These are phyloP conservation scores for Histomonas meleagridis DNA, from an alignment of 208 protist species.

Conservation along the genomic window DNA sequence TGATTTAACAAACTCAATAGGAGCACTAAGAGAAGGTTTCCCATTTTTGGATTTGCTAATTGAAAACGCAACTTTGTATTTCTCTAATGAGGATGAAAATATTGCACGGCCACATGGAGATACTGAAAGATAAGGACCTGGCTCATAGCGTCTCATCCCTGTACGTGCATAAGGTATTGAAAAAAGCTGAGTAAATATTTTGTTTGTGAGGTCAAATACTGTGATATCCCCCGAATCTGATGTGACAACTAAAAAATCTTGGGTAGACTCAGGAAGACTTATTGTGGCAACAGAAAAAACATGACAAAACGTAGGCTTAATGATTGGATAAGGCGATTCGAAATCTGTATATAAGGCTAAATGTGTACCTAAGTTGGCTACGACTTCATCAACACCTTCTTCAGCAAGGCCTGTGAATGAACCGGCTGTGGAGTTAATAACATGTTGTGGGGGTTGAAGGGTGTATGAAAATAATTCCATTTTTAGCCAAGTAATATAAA, in stretches of 20 bases:
- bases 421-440: background rate
- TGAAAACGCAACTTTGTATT: background rate
- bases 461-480: no score
- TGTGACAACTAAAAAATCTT: slow-evolving; percentile 3
- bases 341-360: background rate
- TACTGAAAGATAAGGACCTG: background rate
- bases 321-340: background rate
- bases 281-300: background rate
- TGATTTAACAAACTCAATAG: background rate
- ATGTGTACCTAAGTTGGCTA: background rate
- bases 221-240: slow-evolving; percentile 4
- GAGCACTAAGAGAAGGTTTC: background rate
- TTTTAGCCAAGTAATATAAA: no score
- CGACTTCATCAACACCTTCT: background rate
- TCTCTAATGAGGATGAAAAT: background rate
- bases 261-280: background rate
- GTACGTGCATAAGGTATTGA: background rate
- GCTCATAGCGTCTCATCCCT: background rate
- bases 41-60: background rate
- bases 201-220: background rate
- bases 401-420: background rate
- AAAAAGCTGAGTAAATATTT: background rate
- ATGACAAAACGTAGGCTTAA: background rate
- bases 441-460: background rate
- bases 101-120: slow-evolving; percentile 27